Evolutionary conservation across 2,329 filamentous ascomycete species (phyloP).

Genomic region (Atkinsonella hypoxylon): DNA sequence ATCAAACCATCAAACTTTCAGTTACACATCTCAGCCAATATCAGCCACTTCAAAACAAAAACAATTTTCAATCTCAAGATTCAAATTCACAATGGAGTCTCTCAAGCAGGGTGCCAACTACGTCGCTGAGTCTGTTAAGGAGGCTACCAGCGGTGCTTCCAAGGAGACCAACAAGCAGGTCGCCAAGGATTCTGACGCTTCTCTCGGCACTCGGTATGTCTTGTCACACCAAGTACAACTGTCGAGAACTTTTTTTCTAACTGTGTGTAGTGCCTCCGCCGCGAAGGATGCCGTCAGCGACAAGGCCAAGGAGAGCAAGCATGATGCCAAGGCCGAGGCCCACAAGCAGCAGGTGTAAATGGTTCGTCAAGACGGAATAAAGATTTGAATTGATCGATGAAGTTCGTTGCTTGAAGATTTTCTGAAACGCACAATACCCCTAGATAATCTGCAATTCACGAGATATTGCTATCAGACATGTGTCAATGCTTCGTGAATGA

Average conservation of each 20-base stretch:
- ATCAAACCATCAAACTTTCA: neutral
- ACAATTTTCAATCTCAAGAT: constrained; percentile 6
- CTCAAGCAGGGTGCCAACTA: constrained; percentile 53
- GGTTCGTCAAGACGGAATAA: neutral
- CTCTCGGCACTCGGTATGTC: constrained; percentile 39
- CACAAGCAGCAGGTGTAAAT: constrained; percentile 30
- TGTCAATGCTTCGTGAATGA: too few species aligned
- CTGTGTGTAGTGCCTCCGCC: constrained; percentile 27
- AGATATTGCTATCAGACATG: neutral
- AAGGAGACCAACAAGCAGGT: constrained; percentile 61
- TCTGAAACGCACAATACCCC: constrained; percentile 6
- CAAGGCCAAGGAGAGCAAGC: constrained; percentile 31
- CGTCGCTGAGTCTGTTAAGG: constrained; percentile 50
- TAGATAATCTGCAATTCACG: constrained; percentile 5
- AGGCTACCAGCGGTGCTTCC: constrained; percentile 40
- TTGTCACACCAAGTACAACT: neutral
- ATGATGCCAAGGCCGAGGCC: constrained; percentile 26
- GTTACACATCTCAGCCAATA: neutral
- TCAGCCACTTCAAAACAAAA: constrained; percentile 8
- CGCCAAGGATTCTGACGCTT: constrained; percentile 48
- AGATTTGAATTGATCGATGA: neutral
- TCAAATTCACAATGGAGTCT: constrained; percentile 35
- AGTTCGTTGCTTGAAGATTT: neutral
- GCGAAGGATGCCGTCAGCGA: constrained; percentile 36
- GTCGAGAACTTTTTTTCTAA: neutral